Evolutionary conservation across 2,329 filamentous ascomycete species (phyloP), one percentile per base, ranked within the genome.

Genomic region (Fusarium sp.): DNA sequence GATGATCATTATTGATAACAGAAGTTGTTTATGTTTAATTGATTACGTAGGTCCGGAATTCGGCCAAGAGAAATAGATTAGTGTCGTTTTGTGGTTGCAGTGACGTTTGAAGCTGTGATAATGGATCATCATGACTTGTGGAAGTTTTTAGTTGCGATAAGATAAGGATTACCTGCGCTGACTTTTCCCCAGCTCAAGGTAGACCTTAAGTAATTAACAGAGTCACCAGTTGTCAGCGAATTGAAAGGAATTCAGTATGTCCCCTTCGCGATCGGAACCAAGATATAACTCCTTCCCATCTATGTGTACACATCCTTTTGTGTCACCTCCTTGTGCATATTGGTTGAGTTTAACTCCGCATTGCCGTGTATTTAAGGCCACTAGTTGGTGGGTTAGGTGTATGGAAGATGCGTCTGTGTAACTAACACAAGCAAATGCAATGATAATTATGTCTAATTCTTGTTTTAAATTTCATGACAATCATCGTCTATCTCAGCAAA

Each of bases 341-440:
- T 26, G 26, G 26, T 10, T 26, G 26, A 32, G 14, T 32, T 15
- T 32, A 32, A 32, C 28, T 32, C 21, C 32, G 49, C 28, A 46
- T 53, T 21, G 39, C 28, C 30, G 26, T 39, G 34, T 45, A 51
- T 34, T 40, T 50, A 40, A 7, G 23, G 24, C 47, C 43, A 46
- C 36, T 45, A n/a, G 36, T 47, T 65, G 48, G 28, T 56, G 61
- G 49, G 61, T 56, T 56, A 61, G 62, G 61, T 65, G 49, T 47
- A 28, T 7, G 28, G 40, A 19, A 55, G 24, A 30, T 21, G 23
- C 23, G 28, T 57, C 24, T 30, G 26, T 28, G 26, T 28, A 11
- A 26, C 24, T 12, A 32, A 36, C 34, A 36, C 34, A 19, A n/a
- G 9, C 10, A 19, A 17, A 28, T 28, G 10, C 26, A 28, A 28